Conservation (phyloP, 169 alveolate species). For the Perkinsus olseni region DNA sequence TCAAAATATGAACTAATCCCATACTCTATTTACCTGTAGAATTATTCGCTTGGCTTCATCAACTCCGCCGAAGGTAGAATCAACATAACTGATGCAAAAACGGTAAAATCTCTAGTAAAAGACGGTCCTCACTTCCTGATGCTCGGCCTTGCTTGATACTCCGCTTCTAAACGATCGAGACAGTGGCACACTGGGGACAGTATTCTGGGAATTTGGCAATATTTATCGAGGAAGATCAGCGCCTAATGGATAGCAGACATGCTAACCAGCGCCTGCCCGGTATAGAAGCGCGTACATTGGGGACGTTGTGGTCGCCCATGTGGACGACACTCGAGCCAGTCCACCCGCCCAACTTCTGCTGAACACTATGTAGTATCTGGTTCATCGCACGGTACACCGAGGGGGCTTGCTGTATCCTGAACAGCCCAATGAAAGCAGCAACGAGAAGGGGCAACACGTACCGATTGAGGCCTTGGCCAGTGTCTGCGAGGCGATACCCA, state of each 20-base stretch:
- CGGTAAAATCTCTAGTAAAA: neutral
- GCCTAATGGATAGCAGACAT: constrained; percentile 60
- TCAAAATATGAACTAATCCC: neutral
- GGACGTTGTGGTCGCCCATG: constrained; percentile 84
- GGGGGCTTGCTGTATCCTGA: constrained; percentile 31
- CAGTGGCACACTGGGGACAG: neutral
- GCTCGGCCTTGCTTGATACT: neutral
- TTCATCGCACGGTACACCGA: constrained; percentile 50
- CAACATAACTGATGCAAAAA: neutral
- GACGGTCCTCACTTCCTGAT: neutral
- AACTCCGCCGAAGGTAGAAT: neutral
- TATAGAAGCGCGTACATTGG: constrained; percentile 64
- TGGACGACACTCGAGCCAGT: constrained; percentile 83
- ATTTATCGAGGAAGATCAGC: constrained; percentile 67
- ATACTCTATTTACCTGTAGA: neutral
- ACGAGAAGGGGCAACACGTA: neutral
- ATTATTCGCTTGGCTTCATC: neutral
- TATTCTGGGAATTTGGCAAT: constrained; percentile 46
- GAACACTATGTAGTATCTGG: constrained; percentile 63
- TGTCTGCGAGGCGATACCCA: constrained; percentile 64
- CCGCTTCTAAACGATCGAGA: neutral
- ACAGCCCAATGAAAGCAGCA: neutral
- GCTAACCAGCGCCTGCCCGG: constrained; percentile 68
- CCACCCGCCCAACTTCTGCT: constrained; percentile 69
- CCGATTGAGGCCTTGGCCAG: constrained; percentile 73